Percentiles rank a stretch among this genome's conserved stretches.
phyloP scores from a whole-genome alignment of 495 filamentous ascomycete genomes.

The Glarea lozoyensis region DNA sequence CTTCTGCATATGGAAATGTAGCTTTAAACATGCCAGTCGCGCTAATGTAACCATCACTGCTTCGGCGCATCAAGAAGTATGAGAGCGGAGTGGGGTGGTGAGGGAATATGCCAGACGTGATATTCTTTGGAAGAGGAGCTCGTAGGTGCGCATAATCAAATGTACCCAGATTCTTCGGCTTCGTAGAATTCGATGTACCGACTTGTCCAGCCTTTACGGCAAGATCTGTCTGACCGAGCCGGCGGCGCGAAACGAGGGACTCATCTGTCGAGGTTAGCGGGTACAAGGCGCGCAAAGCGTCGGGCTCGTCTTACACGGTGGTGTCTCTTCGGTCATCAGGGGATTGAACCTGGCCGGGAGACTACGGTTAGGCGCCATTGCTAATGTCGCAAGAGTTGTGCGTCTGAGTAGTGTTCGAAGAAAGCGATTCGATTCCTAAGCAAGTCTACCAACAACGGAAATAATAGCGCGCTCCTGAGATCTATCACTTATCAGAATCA shows the following conservation, averaged over 20 bases:
- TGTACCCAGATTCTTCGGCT: slow-evolving; percentile 61
- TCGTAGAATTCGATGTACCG: slow-evolving; percentile 54
- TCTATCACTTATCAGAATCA: no score
- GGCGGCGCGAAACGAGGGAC: slow-evolving; percentile 74
- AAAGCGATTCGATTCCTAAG: no score
- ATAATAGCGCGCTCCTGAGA: no score
- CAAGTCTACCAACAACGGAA: no score
- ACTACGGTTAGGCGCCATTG: slow-evolving; percentile 48
- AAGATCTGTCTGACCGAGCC: slow-evolving; percentile 85
- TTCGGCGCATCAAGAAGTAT: slow-evolving; percentile 96
- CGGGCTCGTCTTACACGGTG: slow-evolving; percentile 44
- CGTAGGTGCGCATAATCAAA: slow-evolving; percentile 96
- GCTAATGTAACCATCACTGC: slow-evolving; percentile 87
- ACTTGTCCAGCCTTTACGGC: slow-evolving; percentile 64
- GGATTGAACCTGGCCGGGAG: slow-evolving; percentile 70
- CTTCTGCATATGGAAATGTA: slow-evolving; percentile 85
- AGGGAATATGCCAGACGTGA: slow-evolving; percentile 90
- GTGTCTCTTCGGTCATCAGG: slow-evolving; percentile 62
- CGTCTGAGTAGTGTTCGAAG: no score
- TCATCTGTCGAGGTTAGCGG: slow-evolving; percentile 47
- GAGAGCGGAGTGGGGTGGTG: slow-evolving; percentile 73
- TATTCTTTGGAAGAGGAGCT: slow-evolving; percentile 78
- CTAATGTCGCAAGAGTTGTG: no score
- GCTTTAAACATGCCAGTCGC: slow-evolving; percentile 99
- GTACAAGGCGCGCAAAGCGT: slow-evolving; percentile 25